Base-by-base conservation (phyloP, 495 filamentous ascomycete genomes). In the Neurospora pannonica region DNA sequence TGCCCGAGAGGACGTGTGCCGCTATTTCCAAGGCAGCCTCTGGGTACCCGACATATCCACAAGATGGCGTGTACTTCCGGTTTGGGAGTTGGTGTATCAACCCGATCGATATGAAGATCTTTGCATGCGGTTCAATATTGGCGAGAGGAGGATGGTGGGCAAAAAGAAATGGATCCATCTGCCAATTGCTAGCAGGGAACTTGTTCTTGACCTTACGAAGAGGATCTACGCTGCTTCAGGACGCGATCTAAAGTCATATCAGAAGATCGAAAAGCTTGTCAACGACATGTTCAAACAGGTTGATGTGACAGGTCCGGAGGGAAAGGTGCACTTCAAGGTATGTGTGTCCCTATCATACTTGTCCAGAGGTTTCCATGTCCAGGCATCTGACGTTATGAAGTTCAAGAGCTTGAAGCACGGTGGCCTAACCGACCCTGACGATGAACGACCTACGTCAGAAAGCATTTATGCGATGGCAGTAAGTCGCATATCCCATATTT, bases 81-180 rank as follows among this genome's bases (percentile, higher is more conserved):
- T 74, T 0, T 74, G 70, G 70, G 42, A 74, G 0, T 21, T 74
- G 40, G 24, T 72, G 8, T 74, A 74, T 37, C 24, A 48, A 2
- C 4, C 36, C 1, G 73, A 43, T 5, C 21, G 0, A 5, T 15
- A 17, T 17, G 54, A 8, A 1, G 54, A 62, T 62, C 13, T 62
- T 17, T 54, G 0, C 7, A 72, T 1, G n/a, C 36, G 46, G 19
- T 28, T 21, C 42, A 38, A n/a, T 4, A 37, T 21, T 17, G 9
- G 8, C 31, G n/a, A n/a, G 34, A 9, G 5, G 37, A 21, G 19
- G 13, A 21, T 5, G n/a, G 46, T 24, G 48, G 21, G 3, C 48
- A 43, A 48, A 11, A 72, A 39, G 15, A 74, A 74, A 40, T 74
- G 73, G 73, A 38, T 74, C 0, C 73, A 74, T 72, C 17, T 74